phyloP scores from a whole-genome alignment of 2,329 filamentous ascomycete genomes.

The Phialophora chinensis region DNA sequence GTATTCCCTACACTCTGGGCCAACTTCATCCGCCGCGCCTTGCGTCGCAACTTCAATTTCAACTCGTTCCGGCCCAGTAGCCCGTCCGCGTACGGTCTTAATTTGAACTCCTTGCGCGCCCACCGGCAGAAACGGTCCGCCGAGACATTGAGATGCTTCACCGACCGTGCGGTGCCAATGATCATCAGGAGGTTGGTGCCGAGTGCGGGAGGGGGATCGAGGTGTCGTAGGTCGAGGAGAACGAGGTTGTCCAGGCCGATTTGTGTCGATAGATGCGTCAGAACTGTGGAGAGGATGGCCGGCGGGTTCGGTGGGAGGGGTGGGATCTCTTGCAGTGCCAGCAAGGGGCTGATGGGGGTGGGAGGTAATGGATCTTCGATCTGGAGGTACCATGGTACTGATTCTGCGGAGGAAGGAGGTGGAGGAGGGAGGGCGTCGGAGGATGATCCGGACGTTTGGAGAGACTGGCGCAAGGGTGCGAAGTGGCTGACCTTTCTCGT shows the following conservation, averaged over 20 bases:
- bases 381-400: slow-evolving; percentile 85
- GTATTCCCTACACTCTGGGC: slow-evolving; percentile 72
- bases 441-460: neutral
- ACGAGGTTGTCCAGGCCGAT: slow-evolving; percentile 83
- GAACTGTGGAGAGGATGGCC: slow-evolving; percentile 70
- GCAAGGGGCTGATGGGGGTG: slow-evolving; percentile 50
- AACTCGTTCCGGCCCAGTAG: slow-evolving; percentile 88
- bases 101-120: slow-evolving; percentile 73
- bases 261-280: slow-evolving; percentile 80
- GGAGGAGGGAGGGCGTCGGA: neutral
- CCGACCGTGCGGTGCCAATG: slow-evolving; percentile 85
- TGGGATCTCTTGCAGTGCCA: slow-evolving; percentile 64
- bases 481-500: slow-evolving; percentile 7
- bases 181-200: slow-evolving; percentile 92
- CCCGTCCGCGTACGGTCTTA: slow-evolving; percentile 82
- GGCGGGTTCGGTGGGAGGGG: slow-evolving; percentile 73
- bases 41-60: slow-evolving; percentile 81
- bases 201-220: slow-evolving; percentile 86
- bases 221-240: slow-evolving; percentile 78
- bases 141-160: slow-evolving; percentile 90
- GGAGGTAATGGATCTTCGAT: slow-evolving; percentile 59
- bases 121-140: slow-evolving; percentile 89
- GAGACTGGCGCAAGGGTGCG: slow-evolving; percentile 10
- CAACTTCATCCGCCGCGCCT: slow-evolving; percentile 80
- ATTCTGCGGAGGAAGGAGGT: slow-evolving; percentile 27